Evolutionary conservation across 768 basidiomycete genomes (phyloP).

Genomic region (Agaricus blazei): DNA sequence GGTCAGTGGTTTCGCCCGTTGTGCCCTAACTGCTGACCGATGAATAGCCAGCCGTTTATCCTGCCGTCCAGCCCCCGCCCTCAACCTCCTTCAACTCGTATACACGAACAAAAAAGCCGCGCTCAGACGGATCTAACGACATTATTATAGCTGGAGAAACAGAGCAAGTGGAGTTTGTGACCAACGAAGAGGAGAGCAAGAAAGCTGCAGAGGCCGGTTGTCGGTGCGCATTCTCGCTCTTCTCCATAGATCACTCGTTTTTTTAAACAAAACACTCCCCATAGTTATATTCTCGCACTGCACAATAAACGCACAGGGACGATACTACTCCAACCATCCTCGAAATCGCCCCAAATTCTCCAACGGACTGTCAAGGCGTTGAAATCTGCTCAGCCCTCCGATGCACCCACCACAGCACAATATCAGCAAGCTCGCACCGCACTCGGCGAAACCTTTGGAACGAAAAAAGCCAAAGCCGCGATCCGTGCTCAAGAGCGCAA

Average conservation of each 20-base stretch:
- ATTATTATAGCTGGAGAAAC: slow-evolving; percentile 77
- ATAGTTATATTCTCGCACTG: slow-evolving; percentile 79
- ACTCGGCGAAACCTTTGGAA: slow-evolving; percentile 93
- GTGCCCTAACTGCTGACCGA: neutral
- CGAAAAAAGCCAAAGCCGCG: slow-evolving; percentile 85
- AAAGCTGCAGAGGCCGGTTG: slow-evolving; percentile 53
- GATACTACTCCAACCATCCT: slow-evolving; percentile 63
- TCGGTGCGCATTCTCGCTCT: slow-evolving; percentile 43
- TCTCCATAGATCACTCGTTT: neutral
- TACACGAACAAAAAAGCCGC: slow-evolving; percentile 31
- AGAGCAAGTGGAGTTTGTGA: slow-evolving; percentile 76
- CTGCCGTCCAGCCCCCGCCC: slow-evolving; percentile 52
- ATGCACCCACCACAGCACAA: slow-evolving; percentile 45
- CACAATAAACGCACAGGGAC: slow-evolving; percentile 72
- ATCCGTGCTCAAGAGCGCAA: slow-evolving; percentile 87
- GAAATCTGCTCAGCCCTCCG: slow-evolving; percentile 53
- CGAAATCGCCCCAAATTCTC: slow-evolving; percentile 63
- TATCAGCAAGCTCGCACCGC: slow-evolving; percentile 62
- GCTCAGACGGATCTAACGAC: slow-evolving; percentile 24
- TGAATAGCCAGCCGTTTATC: slow-evolving; percentile 39
- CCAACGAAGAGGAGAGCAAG: slow-evolving; percentile 50
- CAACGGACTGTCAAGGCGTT: slow-evolving; percentile 80
- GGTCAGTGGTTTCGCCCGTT: slow-evolving; percentile 18
- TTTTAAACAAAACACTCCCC: neutral
- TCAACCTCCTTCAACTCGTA: slow-evolving; percentile 63